Conservation (phyloP, 2,329 filamentous ascomycete genomes). For the Podosphaera fusca region DNA sequence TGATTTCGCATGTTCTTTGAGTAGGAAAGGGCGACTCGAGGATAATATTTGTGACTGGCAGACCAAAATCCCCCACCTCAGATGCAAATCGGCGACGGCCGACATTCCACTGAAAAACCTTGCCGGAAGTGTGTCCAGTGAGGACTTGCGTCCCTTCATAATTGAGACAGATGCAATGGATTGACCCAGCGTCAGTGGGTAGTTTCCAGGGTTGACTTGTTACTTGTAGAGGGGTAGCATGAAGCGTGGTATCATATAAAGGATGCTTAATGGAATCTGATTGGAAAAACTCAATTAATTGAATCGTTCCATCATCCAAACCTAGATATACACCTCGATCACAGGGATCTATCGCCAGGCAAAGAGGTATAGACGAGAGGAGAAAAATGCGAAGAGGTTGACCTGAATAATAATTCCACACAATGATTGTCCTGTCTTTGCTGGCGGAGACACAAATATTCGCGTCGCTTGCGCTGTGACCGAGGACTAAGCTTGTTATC, state of each 20-base stretch:
- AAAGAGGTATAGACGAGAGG: slow-evolving; percentile 49
- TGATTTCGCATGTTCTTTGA: slow-evolving; percentile 23
- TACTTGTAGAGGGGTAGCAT: slow-evolving; percentile 33
- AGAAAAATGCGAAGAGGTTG: slow-evolving; percentile 60
- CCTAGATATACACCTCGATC: slow-evolving; percentile 64
- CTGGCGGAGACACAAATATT: slow-evolving; percentile 70
- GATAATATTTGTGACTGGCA: slow-evolving; percentile 60
- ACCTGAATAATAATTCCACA: slow-evolving; percentile 80
- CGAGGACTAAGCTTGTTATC: slow-evolving; percentile 39
- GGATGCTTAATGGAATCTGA: slow-evolving; percentile 21
- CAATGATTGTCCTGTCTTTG: slow-evolving; percentile 66
- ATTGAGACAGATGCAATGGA: slow-evolving; percentile 46
- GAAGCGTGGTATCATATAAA: slow-evolving; percentile 23
- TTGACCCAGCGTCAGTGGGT: slow-evolving; percentile 25
- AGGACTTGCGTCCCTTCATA: slow-evolving; percentile 65
- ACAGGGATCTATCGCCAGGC: slow-evolving; percentile 55
- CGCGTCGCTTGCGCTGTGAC: slow-evolving; percentile 46
- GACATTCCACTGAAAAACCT: slow-evolving; percentile 61
- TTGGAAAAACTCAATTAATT: slow-evolving; percentile 50
- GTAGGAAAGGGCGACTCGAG: slow-evolving; percentile 41
- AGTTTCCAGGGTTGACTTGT: slow-evolving; percentile 24
- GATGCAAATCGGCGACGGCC: slow-evolving; percentile 15
- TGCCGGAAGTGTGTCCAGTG: slow-evolving; percentile 62
- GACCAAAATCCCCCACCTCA: slow-evolving; percentile 31
- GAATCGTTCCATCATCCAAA: slow-evolving; percentile 59